Evolutionary conservation across 768 basidiomycete genomes (phyloP).

Genomic region (Serpula lacrymans): DNA sequence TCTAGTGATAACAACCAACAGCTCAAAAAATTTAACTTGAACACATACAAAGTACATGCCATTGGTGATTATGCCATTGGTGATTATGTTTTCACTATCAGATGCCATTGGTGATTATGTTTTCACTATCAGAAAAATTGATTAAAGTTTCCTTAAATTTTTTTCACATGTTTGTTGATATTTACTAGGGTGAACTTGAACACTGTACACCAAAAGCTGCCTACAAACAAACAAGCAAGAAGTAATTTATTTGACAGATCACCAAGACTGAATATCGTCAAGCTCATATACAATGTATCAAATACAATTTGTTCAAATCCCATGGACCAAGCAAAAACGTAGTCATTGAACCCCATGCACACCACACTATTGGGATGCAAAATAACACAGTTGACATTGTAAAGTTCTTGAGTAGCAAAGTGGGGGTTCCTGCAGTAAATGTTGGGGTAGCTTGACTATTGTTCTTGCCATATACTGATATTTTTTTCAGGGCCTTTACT

Average conservation of each 20-base stretch:
- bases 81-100: slow-evolving; percentile 29
- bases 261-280: slow-evolving; percentile 4
- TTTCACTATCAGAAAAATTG: slow-evolving; percentile 25
- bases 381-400: too few relatives aligned
- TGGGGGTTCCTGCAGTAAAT: too few relatives aligned
- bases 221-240: not conserved
- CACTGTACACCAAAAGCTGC: slow-evolving; percentile 2
- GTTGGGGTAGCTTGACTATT: too few relatives aligned
- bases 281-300: slow-evolving; percentile 2
- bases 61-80: slow-evolving; percentile 32
- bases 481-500: too few relatives aligned
- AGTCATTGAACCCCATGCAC: too few relatives aligned
- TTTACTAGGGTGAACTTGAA: slow-evolving; percentile 10
- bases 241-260: slow-evolving; percentile 3
- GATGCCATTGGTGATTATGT: slow-evolving; percentile 23
- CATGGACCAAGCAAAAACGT: too few relatives aligned
- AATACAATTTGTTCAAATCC: too few relatives aligned
- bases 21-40: slow-evolving; percentile 6
- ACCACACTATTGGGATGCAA: too few relatives aligned
- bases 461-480: too few relatives aligned
- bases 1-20: not conserved
- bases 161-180: not conserved
- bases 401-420: too few relatives aligned
- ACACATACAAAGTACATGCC: slow-evolving; percentile 32
- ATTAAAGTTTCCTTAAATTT: too few relatives aligned